Evolutionary conservation across 2,329 filamentous ascomycete genomes (phyloP), one percentile per base, ranked within the genome.

Genomic region (Clonostachys rhizophaga): DNA sequence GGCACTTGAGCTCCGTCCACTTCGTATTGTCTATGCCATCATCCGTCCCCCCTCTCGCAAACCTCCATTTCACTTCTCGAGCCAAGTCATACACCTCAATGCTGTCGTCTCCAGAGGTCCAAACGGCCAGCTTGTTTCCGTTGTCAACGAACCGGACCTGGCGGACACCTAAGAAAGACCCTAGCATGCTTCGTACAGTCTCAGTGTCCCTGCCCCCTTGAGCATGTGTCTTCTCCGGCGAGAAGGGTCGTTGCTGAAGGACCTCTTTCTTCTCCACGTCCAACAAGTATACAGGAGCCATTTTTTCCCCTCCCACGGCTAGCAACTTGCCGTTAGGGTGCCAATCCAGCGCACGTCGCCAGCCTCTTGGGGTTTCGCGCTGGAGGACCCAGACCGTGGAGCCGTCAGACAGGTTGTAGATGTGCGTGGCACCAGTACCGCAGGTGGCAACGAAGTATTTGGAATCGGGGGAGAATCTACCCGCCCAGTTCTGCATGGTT

Each of bases 321-420:
- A 39, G 36, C 14, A 6, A n/a, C 36, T 39, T 39, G 5, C 36
- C 8, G 11, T 34, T 43, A 7, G 49, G 49, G 20, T 48, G 46
- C 49, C 49, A 48, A n/a, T 47, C 46, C n/a, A 50, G 30, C 5
- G 49, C 46, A 2, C 49, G 39, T 12, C 30, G 40, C 46, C 46
- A 48, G 3, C 18, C 17, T 6, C 20, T 9, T 2, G 7, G 4
- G 6, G 33, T 24, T 6, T 18, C 6, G 20, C 30, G 40, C 34
- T 20, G 5, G 24, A 40, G 35, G n/a, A 36, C 16, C 49, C 49
- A 50, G 13, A 46, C 11, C 7, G 13, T 12, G 9, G 42, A 36
- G 16, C 35, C 30, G 34, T 40, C 43, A 4, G 18, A 10, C 12
- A 50, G 30, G 7, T 24, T 24, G 24, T 46, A 47, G 9, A 50